phyloP scores from a whole-genome alignment of 2,329 filamentous ascomycete species.

The Aspergillus fischeri region DNA sequence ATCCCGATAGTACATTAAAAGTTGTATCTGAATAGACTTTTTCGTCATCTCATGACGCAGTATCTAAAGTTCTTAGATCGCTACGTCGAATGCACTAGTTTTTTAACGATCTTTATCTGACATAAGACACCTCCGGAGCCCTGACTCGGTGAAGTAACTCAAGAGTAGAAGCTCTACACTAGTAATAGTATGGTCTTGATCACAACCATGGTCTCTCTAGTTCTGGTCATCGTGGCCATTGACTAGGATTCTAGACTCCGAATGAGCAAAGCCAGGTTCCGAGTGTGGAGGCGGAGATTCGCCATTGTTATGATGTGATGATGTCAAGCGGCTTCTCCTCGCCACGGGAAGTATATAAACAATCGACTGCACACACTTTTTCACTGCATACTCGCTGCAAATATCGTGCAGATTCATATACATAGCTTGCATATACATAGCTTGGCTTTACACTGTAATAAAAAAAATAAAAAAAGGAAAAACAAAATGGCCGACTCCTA shows the following conservation, averaged over 20 bases:
- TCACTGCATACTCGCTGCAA: background rate
- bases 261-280: background rate
- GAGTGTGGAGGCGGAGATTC: background rate
- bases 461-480: no score
- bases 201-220: no score
- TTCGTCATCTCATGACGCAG: background rate
- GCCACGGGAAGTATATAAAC: background rate
- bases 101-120: no score
- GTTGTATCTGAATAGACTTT: background rate
- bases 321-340: background rate
- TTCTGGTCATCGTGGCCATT: background rate
- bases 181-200: no score
- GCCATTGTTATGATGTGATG: background rate
- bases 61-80: no score
- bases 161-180: no score
- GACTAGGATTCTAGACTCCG: background rate
- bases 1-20: background rate
- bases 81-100: no score
- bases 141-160: no score
- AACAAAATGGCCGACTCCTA: conserved; percentile 24
- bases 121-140: no score
- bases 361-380: background rate
- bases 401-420: background rate
- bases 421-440: background rate
- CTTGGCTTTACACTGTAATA: background rate